These are phyloP conservation scores for Solanum arcanum DNA, from an alignment of 257 asterid species.

Conservation along the genomic window DNA sequence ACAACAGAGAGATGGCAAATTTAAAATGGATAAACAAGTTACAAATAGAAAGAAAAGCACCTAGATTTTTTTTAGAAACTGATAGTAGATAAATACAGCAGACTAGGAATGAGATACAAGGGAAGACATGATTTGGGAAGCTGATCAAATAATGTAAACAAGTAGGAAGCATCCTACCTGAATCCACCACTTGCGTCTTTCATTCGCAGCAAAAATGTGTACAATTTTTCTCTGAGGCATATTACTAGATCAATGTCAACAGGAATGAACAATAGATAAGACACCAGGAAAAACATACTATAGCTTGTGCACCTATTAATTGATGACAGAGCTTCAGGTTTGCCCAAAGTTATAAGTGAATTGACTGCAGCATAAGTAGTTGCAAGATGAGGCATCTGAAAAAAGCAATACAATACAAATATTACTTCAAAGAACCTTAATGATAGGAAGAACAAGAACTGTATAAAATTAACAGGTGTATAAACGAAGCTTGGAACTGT, in stretches of 20 bases:
- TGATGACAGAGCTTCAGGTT: slow-evolving; percentile 59
- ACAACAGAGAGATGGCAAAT: background rate
- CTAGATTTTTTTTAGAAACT: background rate
- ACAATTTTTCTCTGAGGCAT: slow-evolving; percentile 42
- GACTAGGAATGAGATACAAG: background rate
- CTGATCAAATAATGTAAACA: background rate
- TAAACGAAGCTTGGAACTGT: background rate
- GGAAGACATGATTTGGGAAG: background rate
- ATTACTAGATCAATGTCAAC: background rate
- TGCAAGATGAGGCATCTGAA: slow-evolving; percentile 97
- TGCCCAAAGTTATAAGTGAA: slow-evolving; percentile 74
- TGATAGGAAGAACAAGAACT: background rate
- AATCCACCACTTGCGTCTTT: slow-evolving; percentile 89
- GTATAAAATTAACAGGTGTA: background rate
- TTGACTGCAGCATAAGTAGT: slow-evolving; percentile 93
- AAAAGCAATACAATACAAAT: background rate
- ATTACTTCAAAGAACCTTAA: background rate
- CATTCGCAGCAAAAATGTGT: slow-evolving; percentile 59
- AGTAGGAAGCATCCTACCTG: slow-evolving; percentile 40
- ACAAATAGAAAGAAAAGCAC: background rate
- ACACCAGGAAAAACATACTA: background rate
- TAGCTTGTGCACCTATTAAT: slow-evolving; percentile 47
- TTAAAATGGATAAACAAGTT: background rate
- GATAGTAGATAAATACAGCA: background rate
- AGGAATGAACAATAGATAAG: background rate